Conservation (phyloP, 306 rosid species). For the Carpinus fangiana region DNA sequence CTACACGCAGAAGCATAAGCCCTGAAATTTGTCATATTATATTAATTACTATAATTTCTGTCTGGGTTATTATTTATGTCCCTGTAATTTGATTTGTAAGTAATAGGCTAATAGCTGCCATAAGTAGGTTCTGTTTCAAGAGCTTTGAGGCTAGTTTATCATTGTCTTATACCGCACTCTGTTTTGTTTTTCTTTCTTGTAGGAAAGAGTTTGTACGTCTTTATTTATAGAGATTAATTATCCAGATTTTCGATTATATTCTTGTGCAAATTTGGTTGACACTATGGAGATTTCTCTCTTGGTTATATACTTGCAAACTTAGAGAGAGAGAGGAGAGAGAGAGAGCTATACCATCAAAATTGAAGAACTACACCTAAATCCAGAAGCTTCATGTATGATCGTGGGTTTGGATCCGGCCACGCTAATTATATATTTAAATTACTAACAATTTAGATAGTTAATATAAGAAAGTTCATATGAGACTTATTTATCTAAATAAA, state of each 20-base stretch:
- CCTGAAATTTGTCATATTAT: constrained; percentile 31
- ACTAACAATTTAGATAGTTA: too few species aligned
- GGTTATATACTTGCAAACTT: background rate
- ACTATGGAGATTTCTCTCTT: background rate
- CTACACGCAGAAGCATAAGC: constrained; percentile 70
- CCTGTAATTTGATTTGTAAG: constrained; percentile 29
- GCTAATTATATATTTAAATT: too few species aligned
- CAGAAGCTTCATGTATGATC: background rate
- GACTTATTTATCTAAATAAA: too few species aligned
- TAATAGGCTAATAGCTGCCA: constrained; percentile 4
- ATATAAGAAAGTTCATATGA: too few species aligned
- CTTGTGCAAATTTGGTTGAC: background rate
- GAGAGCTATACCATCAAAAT: too few species aligned
- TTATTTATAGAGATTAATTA: background rate
- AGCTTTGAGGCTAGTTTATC: background rate
- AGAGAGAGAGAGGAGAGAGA: too few species aligned
- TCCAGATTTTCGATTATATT: background rate
- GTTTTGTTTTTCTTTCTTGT: constrained; percentile 13
- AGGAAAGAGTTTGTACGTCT: background rate
- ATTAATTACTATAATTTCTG: background rate
- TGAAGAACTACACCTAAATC: background rate
- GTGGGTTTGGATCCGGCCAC: too few species aligned
- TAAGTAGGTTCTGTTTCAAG: constrained; percentile 1
- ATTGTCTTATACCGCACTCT: background rate
- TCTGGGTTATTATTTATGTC: background rate